These are phyloP conservation scores for Trypanosoma melophagium DNA, from an alignment of 208 protist species.

Conservation along the genomic window DNA sequence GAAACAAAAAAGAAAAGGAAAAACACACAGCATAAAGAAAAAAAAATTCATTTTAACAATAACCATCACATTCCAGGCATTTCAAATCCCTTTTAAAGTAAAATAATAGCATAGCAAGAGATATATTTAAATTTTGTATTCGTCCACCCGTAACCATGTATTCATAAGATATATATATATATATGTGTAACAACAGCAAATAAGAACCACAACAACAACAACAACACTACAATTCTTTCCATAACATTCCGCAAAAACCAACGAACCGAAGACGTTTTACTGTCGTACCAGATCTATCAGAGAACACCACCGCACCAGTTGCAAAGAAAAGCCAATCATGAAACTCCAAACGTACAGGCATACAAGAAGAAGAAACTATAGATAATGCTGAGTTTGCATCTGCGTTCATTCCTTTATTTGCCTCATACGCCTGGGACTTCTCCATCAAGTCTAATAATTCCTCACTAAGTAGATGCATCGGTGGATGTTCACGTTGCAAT, in stretches of 20 bases:
- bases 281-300: constrained; percentile 20
- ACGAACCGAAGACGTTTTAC: constrained; percentile 45
- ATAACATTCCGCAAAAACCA: constrained; percentile 69
- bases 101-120: too few relatives aligned
- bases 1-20: constrained; percentile 31
- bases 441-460: constrained; percentile 42
- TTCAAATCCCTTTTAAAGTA: too few relatives aligned
- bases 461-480: constrained; percentile 53
- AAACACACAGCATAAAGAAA: constrained; percentile 22
- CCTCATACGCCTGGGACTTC: constrained; percentile 15
- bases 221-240: constrained; percentile 26
- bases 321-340: constrained; percentile 47
- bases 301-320: constrained; percentile 41
- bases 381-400: not conserved
- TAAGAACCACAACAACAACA: constrained; percentile 13
- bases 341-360: constrained; percentile 50
- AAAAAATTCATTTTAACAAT: not conserved
- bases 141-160: too few relatives aligned
- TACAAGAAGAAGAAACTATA: not conserved
- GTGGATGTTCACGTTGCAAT: constrained; percentile 34
- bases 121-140: too few relatives aligned
- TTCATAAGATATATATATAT: too few relatives aligned
- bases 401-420: not conserved
- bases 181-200: too few relatives aligned
- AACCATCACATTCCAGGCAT: too few relatives aligned